Evolutionary conservation across 768 basidiomycete genomes (phyloP), one percentile per base, ranked within the genome.

Genomic region (Collybia sp.): DNA sequence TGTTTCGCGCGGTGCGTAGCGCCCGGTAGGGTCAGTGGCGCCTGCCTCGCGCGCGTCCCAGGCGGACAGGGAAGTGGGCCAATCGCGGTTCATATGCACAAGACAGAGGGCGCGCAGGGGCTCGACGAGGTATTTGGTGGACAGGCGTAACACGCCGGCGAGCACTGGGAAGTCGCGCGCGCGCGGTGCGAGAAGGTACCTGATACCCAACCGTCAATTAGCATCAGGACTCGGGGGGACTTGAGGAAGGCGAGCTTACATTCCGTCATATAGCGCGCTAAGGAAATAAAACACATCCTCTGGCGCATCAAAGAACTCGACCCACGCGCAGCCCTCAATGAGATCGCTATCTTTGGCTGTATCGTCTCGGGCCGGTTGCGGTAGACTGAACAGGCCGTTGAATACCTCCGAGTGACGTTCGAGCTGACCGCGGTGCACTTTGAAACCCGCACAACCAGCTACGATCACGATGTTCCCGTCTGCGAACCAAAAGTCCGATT

Each of bases 351-450:
- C 63, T 30, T 60, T 43, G 25, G 8, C 25, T 25, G 25, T 25
- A 25, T 25, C 25, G 25, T 25, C 25, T 4, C 8, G 25, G 25
- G 25, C 25, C 1, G 83, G 83, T 48, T 80, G 81, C 2, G 84
- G 85, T 8, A 89, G 61, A 1, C 75, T 68, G 52, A 90, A 79
- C 48, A 88, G 65, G 49, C 76, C 81, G 48, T 72, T 70, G 61
- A 90, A 89, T n/a, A 89, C 71, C 34, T 88, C 87, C 0, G 86
- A 88, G 49, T 89, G 86, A 5, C 88, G 76, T 47, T 75, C 75
- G 18, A 90, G 73, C 53, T 86, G 83, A 0, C 87, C 85, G 5
- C 77, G 75, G 55, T 88, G 86, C 3, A 88, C 83, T 51, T 82
- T 87, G 72, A 88, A 88, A 0, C 75, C 79, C 11, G 75, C 75